Evolutionary conservation across 148 eudicot genomes (phyloP), one percentile per base, ranked within the genome.

Genomic region (Camellia granthamiana): DNA sequence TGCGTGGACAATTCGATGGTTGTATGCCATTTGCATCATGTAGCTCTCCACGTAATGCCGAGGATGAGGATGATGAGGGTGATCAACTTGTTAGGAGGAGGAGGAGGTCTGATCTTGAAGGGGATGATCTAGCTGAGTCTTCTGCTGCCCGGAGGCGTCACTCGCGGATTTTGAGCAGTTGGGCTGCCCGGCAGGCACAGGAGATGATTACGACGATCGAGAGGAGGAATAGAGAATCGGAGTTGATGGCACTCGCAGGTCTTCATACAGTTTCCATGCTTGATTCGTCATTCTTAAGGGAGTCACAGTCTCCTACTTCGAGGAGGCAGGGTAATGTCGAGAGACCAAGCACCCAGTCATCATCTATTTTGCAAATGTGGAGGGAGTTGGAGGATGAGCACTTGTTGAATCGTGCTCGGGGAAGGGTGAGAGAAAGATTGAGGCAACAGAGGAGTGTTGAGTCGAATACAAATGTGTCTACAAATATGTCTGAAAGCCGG

Each of bases 171-270:
- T 85, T 95, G 88, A 89, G 97, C 69, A 72, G 93, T 81, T 94
- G 97, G 99, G 99, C 99, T 62, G 98, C 99, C 1, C 87, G 97
- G 73, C 98, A 94, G 80, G 99, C 99, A 0, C 92, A 94, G 77
- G 97, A 94, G 79, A 96, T 96, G 99, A 92, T 96, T 58, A 94
- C 99, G 8, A 96, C 99, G 1, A 90, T 96, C 18, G 99, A 96
- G 87, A 92, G 99, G 80, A 82, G 98, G 76, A 96, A 92, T 46
- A 83, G 98, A 41, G 98, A 96, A 85, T 89, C 97, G 0, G 99
- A 96, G 84, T 76, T 96, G 88, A 94, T 96, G 98, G 99, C 99
- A 41, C 93, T 96, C 54, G 97, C 99, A 0, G 97, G 99, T 7
- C 81, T 91, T 80, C 99, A 96, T 66, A 92, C 99, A 0, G 99